Conservation (phyloP, 1,284 basidiomycete species). For the Xanthoconium separans region DNA sequence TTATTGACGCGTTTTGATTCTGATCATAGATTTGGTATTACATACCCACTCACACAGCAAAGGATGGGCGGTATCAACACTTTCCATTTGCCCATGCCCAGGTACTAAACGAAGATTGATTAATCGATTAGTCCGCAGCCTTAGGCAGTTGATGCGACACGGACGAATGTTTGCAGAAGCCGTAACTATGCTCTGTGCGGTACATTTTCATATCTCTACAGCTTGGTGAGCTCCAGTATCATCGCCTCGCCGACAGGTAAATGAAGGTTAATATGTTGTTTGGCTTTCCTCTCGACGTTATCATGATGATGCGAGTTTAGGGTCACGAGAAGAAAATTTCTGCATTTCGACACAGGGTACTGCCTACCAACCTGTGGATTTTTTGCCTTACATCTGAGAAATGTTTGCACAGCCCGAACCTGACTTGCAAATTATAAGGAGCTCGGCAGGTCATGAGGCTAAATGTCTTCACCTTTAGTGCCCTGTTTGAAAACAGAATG, state of each 20-base stretch:
- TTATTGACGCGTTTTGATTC: not conserved
- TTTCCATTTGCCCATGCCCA: not conserved
- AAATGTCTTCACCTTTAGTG: not conserved
- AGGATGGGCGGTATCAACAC: not conserved
- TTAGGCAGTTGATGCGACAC: not conserved
- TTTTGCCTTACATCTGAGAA: slow-evolving; percentile 5
- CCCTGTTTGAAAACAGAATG: not conserved
- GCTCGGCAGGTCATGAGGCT: not conserved
- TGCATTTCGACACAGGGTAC: not conserved
- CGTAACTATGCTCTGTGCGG: not conserved
- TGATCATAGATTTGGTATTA: not conserved
- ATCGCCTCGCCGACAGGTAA: slow-evolving; percentile 1
- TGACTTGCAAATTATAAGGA: slow-evolving; percentile 19
- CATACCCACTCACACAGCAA: slow-evolving; percentile 3
- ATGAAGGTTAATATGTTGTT: slow-evolving; percentile 2
- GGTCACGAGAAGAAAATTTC: not conserved
- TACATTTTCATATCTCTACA: slow-evolving; percentile 17
- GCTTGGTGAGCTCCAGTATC: slow-evolving; percentile 29
- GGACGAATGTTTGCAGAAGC: not conserved
- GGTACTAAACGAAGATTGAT: no score
- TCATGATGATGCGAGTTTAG: not conserved
- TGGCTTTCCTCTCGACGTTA: not conserved
- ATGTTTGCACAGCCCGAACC: slow-evolving; percentile 15
- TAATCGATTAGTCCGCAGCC: not conserved
- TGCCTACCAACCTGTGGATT: slow-evolving; percentile 27